Conservation (phyloP, 768 basidiomycete species). For the Candolleomyces efflorescens region DNA sequence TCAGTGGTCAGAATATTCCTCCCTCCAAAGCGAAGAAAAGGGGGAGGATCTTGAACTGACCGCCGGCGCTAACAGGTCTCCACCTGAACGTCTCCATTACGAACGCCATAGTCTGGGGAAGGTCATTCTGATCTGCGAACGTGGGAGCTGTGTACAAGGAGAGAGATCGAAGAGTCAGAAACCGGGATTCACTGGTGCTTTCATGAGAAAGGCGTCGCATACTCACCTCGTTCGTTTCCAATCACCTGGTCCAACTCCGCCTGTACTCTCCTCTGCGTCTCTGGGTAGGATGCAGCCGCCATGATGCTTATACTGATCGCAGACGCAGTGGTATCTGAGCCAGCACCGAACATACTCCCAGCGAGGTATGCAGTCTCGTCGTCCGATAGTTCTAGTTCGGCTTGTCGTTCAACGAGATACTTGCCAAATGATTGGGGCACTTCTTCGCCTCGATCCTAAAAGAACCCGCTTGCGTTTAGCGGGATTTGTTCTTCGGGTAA, state of each 20-base stretch:
- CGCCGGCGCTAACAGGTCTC: slow-evolving; percentile 48
- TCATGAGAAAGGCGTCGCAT: not conserved
- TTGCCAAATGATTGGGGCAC: slow-evolving; percentile 48
- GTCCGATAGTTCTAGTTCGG: slow-evolving; percentile 48
- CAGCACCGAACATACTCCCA: slow-evolving; percentile 63
- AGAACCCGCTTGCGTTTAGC: not conserved
- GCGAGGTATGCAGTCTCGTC: slow-evolving; percentile 60
- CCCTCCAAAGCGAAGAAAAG: not conserved
- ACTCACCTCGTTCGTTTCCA: slow-evolving; percentile 39
- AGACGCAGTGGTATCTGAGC: slow-evolving; percentile 61
- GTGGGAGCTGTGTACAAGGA: slow-evolving; percentile 27
- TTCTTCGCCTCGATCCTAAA: slow-evolving; percentile 29
- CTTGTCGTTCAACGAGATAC: slow-evolving; percentile 54
- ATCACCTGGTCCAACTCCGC: slow-evolving; percentile 51
- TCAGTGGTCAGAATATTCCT: not conserved
- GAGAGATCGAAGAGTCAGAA: too few relatives aligned
- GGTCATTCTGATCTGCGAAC: slow-evolving; percentile 33
- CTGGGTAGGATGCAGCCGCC: slow-evolving; percentile 53
- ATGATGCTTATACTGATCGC: slow-evolving; percentile 54
- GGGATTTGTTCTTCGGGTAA: not conserved
- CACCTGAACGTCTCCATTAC: slow-evolving; percentile 48
- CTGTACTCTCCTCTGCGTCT: slow-evolving; percentile 46
- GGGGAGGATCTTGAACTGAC: slow-evolving; percentile 15
- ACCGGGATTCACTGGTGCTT: not conserved
- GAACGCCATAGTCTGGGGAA: slow-evolving; percentile 45